Percentiles rank a stretch among this genome's conserved stretches.
Evolutionary conservation across 495 filamentous ascomycete genomes (phyloP).

Genomic region (Aspergillus incahuasiensis): DNA sequence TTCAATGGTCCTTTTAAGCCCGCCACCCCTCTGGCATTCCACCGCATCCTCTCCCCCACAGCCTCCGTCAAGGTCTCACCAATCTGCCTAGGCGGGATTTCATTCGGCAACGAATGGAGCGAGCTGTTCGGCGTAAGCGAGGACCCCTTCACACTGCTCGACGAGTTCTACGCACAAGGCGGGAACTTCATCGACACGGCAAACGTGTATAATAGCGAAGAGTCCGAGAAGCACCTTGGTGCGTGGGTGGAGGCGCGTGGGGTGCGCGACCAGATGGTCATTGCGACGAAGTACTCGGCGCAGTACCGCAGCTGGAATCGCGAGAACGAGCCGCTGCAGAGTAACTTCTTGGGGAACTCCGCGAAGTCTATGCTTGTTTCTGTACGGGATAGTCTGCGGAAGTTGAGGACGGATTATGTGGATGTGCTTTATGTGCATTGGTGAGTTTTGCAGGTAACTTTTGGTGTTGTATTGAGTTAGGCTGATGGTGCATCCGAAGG

Average conservation of each 20-base stretch:
- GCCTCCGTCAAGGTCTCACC: constrained; percentile 8
- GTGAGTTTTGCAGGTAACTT: background rate
- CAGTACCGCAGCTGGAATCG: constrained; percentile 18
- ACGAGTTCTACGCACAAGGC: constrained; percentile 6
- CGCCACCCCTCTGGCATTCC: background rate
- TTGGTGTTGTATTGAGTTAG: constrained; percentile 22
- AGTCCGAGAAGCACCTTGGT: constrained; percentile 10
- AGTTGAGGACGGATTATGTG: constrained; percentile 61
- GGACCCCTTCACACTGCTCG: constrained; percentile 9
- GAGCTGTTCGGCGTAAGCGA: constrained; percentile 3
- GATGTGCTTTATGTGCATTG: constrained; percentile 34
- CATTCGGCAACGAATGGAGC: constrained; percentile 8
- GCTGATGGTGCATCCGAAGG: constrained; percentile 46
- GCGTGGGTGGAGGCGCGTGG: constrained; percentile 15
- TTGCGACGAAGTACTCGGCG: constrained; percentile 69
- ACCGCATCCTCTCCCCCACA: constrained; percentile 10
- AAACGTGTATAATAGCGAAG: constrained; percentile 5
- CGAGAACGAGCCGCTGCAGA: constrained; percentile 34
- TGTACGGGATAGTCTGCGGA: constrained; percentile 51
- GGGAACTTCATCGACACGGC: constrained; percentile 15
- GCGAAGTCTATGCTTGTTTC: constrained; percentile 54
- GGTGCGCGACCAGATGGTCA: constrained; percentile 57
- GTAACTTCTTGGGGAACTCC: constrained; percentile 55
- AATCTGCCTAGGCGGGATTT: constrained; percentile 7
- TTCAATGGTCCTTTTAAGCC: constrained; percentile 1